phyloP scores from a whole-genome alignment of 2,329 filamentous ascomycete genomes.

The Talaromyces sp. region DNA sequence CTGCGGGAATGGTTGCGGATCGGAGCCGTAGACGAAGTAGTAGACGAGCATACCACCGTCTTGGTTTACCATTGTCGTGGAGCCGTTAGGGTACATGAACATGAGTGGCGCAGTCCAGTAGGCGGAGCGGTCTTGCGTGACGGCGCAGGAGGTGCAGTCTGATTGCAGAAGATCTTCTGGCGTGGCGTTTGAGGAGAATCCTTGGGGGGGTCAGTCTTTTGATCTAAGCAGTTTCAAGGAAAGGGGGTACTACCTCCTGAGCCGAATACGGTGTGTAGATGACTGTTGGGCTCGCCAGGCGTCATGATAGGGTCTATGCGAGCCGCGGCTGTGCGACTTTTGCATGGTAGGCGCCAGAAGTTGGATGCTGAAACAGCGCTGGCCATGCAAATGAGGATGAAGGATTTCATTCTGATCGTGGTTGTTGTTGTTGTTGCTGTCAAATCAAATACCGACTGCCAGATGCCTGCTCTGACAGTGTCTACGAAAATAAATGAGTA shows the following conservation, averaged over 20 bases:
- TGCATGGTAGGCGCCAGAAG: conserved; percentile 90
- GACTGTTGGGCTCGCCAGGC: conserved; percentile 56
- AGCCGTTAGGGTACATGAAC: conserved; percentile 67
- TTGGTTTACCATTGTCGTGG: conserved; percentile 66
- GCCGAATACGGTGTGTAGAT: conserved; percentile 74
- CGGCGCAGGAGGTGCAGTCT: conserved; percentile 75
- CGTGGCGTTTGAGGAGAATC: conserved; percentile 58
- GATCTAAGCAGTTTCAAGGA: background rate
- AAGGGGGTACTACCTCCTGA: conserved; percentile 61
- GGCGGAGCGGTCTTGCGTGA: conserved; percentile 77
- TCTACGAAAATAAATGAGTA: background rate
- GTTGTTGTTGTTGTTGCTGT: background rate
- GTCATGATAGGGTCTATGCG: conserved; percentile 75
- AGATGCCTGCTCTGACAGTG: background rate
- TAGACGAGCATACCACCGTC: conserved; percentile 87
- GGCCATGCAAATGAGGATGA: background rate
- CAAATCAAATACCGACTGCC: background rate
- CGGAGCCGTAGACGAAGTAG: conserved; percentile 70
- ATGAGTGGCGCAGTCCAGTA: conserved; percentile 83
- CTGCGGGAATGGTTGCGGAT: conserved; percentile 68
- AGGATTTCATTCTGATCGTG: background rate
- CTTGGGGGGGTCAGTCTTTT: conserved; percentile 43
- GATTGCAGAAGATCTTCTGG: conserved; percentile 57
- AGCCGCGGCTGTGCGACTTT: conserved; percentile 63
- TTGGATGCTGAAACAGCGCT: conserved; percentile 1